phyloP scores from a whole-genome alignment of 2,329 filamentous ascomycete genomes.

The Cladophialophora psammophila region DNA sequence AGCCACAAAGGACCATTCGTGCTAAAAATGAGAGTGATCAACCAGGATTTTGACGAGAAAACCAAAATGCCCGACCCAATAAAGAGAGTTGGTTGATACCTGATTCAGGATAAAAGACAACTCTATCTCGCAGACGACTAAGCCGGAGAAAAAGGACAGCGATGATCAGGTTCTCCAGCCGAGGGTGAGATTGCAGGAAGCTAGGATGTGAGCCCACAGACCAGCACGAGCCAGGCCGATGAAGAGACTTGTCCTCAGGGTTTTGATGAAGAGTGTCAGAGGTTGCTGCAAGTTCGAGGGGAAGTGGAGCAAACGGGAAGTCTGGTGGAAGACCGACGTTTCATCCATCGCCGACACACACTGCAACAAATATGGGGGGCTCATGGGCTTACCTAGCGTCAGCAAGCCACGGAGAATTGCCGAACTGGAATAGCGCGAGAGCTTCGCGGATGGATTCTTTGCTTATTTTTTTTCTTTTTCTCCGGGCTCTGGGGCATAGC shows the following conservation, averaged over 20 bases:
- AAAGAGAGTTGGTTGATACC: constrained; percentile 6
- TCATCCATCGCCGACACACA: constrained; percentile 26
- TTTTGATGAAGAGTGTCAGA: constrained; percentile 33
- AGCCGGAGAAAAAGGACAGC: constrained; percentile 23
- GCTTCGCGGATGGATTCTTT: background rate
- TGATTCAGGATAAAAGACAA: constrained; percentile 19
- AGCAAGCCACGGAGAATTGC: constrained; percentile 5
- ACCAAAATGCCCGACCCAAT: constrained; percentile 22
- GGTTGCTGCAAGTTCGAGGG: constrained; percentile 31
- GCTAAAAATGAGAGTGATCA: constrained; percentile 27
- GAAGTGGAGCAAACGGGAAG: constrained; percentile 28
- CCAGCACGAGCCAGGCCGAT: constrained; percentile 12
- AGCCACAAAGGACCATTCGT: constrained; percentile 28
- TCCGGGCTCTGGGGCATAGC: background rate
- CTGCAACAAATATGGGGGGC: constrained; percentile 1
- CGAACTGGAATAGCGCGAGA: background rate
- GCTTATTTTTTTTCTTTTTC: background rate
- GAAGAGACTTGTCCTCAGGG: constrained; percentile 12
- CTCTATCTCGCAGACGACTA: constrained; percentile 24
- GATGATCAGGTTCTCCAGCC: constrained; percentile 21
- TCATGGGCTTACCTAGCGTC: background rate
- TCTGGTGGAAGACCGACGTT: constrained; percentile 26
- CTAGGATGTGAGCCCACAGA: constrained; percentile 5
- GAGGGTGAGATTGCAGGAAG: constrained; percentile 34
- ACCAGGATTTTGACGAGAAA: constrained; percentile 27